Percentiles rank a stretch among this genome's conserved stretches.
Evolutionary conservation across 106 monocot species (phyloP).

Genomic region (Gastrodia elata): DNA sequence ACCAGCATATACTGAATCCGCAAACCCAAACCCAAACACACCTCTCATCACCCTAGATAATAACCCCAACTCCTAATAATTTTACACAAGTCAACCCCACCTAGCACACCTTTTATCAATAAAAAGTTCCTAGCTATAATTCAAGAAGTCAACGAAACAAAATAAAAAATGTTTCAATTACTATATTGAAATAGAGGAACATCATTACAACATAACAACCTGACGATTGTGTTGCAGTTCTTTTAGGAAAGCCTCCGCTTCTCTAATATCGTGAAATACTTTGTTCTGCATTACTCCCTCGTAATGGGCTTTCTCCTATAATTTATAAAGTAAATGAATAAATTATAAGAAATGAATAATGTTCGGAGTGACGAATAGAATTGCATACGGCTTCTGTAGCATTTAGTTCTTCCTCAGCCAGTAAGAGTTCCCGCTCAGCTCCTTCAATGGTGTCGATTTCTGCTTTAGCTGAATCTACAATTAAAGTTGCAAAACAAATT

Average conservation of each 20-base stretch:
- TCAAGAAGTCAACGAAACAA: neutral
- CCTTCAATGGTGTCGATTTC: slow-evolving; percentile 63
- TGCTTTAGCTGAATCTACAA: slow-evolving; percentile 63
- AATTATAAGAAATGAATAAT: neutral
- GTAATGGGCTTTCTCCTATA: slow-evolving; percentile 73
- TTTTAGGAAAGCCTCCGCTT: slow-evolving; percentile 48
- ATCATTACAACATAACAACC: slow-evolving; percentile 25
- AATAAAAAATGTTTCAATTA: neutral
- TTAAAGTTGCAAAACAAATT: slow-evolving; percentile 8
- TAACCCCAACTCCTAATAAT: no score
- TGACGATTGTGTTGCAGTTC: slow-evolving; percentile 53
- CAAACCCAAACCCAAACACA: no score
- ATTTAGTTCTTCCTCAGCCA: slow-evolving; percentile 53
- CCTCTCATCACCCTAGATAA: no score
- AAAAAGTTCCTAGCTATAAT: neutral
- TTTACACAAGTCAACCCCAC: no score
- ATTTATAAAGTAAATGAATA: slow-evolving; percentile 5
- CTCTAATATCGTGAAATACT: slow-evolving; percentile 68
- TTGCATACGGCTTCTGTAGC: slow-evolving; percentile 46
- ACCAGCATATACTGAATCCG: no score
- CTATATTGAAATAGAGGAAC: neutral
- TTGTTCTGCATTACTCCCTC: slow-evolving; percentile 82
- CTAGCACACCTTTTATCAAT: no score
- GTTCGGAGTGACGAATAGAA: neutral
- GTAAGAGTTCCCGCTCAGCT: slow-evolving; percentile 54